These are phyloP conservation scores for Backusella tarrabulga DNA, from an alignment of 192 early-diverging fungal species.

Conservation along the genomic window DNA sequence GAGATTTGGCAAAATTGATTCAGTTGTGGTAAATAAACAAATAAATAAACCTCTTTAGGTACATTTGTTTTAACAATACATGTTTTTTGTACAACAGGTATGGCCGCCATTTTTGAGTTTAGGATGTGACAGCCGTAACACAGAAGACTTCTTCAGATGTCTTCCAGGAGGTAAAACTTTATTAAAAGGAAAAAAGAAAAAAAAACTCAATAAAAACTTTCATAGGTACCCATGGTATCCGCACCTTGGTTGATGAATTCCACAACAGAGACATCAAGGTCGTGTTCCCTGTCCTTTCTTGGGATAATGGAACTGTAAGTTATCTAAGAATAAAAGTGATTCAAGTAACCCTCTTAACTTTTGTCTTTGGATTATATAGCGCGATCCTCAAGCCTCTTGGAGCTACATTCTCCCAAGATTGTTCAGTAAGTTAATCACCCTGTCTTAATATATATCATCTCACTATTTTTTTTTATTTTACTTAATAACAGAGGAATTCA, in stretches of 20 bases:
- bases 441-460: not conserved
- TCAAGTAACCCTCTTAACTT: not conserved
- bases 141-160: conserved; percentile 23
- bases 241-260: conserved; percentile 16
- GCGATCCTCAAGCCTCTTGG: conserved; percentile 23
- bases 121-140: conserved; percentile 28
- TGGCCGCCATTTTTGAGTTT: conserved; percentile 19
- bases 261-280: conserved; percentile 11
- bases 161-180: conserved; percentile 18
- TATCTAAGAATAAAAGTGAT: not conserved
- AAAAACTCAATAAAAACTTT: not conserved
- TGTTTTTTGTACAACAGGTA: conserved; percentile 6
- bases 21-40: conserved; percentile 18
- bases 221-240: conserved; percentile 17
- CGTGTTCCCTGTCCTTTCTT: conserved; percentile 10
- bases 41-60: not conserved
- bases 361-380: not conserved
- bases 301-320: conserved; percentile 28
- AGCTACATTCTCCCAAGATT: conserved; percentile 25
- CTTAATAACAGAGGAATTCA: conserved; percentile 19
- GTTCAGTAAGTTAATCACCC: conserved; percentile 9
- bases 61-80: not conserved
- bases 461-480: not conserved
- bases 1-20: conserved; percentile 18
- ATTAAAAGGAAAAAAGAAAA: not conserved